A percentile compares a stretch with the other conserved stretches of the same genome.
These are phyloP conservation scores for Podila minutissima DNA, from an alignment of 192 early-diverging fungal genomes.

Conservation along the genomic window DNA sequence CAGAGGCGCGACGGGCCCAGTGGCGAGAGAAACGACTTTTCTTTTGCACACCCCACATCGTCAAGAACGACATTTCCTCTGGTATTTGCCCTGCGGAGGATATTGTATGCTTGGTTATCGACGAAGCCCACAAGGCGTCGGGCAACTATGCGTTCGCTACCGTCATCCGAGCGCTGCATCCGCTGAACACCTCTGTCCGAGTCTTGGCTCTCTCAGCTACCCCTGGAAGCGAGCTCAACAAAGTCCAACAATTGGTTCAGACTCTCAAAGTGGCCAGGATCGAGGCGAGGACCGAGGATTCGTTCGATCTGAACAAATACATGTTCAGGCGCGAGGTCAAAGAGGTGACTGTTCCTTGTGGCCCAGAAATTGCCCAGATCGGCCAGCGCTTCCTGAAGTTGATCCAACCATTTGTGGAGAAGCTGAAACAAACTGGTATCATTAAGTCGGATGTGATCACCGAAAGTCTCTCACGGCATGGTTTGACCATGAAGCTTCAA, in stretches of 20 bases:
- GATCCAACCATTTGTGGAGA: slow-evolving; percentile 43
- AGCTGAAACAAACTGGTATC: slow-evolving; percentile 34
- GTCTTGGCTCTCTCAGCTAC: slow-evolving; percentile 91
- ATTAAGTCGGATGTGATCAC: slow-evolving; percentile 2
- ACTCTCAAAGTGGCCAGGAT: slow-evolving; percentile 83
- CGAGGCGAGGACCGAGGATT: slow-evolving; percentile 90
- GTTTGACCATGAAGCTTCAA: slow-evolving; percentile 34
- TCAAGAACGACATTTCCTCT: slow-evolving; percentile 84
- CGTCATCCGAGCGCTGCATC: slow-evolving; percentile 69
- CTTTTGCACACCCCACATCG: slow-evolving; percentile 88
- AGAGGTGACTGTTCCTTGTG: slow-evolving; percentile 71
- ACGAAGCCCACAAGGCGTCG: slow-evolving; percentile 91
- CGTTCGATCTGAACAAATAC: slow-evolving; percentile 81
- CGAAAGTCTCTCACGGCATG: slow-evolving; percentile 52
- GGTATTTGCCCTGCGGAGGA: slow-evolving; percentile 73
- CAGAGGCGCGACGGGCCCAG: slow-evolving; percentile 53
- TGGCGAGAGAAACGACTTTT: slow-evolving; percentile 82
- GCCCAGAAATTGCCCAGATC: slow-evolving; percentile 50
- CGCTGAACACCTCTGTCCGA: slow-evolving; percentile 65
- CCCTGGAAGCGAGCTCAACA: slow-evolving; percentile 75
- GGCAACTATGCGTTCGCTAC: slow-evolving; percentile 87
- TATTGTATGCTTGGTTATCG: slow-evolving; percentile 81
- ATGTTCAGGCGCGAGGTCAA: slow-evolving; percentile 73
- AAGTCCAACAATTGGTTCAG: slow-evolving; percentile 78
- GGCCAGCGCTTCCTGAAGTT: slow-evolving; percentile 24